Percentiles rank a stretch among this genome's conserved stretches.
phyloP scores from a whole-genome alignment of 371 early-diverging fungal genomes.

The Sanchytrium tribonematis region DNA sequence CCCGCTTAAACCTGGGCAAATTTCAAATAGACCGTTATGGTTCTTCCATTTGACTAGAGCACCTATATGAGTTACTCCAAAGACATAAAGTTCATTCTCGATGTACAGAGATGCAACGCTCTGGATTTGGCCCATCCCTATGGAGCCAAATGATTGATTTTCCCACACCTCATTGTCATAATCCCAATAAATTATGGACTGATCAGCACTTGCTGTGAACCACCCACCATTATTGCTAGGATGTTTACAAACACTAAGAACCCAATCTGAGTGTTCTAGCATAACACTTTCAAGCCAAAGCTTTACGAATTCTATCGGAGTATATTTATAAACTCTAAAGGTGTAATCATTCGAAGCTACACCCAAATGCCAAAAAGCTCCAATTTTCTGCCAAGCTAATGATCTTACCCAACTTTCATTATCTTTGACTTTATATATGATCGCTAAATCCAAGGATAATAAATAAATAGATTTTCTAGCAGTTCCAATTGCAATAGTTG shows the following conservation, averaged over 20 bases:
- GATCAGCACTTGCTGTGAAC: not conserved
- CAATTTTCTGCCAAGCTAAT: not conserved
- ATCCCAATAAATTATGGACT: not conserved
- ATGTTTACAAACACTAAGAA: conserved; percentile 27
- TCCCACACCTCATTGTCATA: not conserved
- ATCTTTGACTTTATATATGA: not conserved
- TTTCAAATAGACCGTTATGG: not conserved
- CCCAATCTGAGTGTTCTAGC: conserved; percentile 86
- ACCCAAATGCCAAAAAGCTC: not conserved
- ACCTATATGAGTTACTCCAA: not conserved
- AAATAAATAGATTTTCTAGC: not conserved
- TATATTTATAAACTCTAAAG: not conserved
- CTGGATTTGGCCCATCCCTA: not conserved
- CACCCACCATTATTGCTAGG: not conserved
- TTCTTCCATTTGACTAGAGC: not conserved
- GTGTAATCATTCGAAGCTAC: not conserved
- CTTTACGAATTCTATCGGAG: not conserved
- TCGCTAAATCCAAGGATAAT: not conserved
- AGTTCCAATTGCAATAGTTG: not conserved
- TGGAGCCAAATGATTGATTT: not conserved
- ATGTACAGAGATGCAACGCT: not conserved
- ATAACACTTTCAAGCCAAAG: conserved; percentile 30
- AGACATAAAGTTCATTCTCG: not conserved
- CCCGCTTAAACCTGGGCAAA: not conserved
- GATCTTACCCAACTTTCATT: not conserved